Conservation (phyloP, 345 rosid genomes). For the Pistacia vera region DNA sequence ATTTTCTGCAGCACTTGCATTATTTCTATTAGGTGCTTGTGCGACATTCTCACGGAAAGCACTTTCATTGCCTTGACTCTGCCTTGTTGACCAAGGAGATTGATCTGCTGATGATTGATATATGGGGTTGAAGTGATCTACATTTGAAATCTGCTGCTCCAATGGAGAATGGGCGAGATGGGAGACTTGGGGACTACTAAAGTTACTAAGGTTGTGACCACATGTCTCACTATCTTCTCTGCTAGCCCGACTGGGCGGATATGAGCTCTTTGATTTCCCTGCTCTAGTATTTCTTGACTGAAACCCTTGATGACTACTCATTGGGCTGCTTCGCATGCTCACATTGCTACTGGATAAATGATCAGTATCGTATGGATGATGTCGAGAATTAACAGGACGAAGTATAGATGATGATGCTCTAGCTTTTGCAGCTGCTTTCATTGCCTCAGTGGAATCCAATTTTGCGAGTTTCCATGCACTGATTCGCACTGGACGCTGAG, state of each 20-base stretch:
- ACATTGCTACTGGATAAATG: conserved; percentile 62
- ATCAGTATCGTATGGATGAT: conserved; percentile 56
- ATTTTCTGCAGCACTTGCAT: conserved; percentile 36
- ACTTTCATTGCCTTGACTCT: conserved; percentile 36
- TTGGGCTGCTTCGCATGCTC: conserved; percentile 80
- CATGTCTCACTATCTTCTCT: conserved; percentile 61
- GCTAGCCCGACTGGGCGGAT: conserved; percentile 63
- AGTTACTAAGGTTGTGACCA: conserved; percentile 53
- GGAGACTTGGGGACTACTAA: conserved; percentile 60
- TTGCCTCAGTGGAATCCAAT: conserved; percentile 77
- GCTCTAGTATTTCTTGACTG: conserved; percentile 32
- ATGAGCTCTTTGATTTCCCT: conserved; percentile 45
- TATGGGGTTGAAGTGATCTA: conserved; percentile 78
- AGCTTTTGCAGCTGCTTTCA: conserved; percentile 86
- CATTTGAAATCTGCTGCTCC: conserved; percentile 44
- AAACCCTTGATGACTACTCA: conserved; percentile 54
- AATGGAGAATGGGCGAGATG: conserved; percentile 42
- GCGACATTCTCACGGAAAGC: conserved; percentile 26
- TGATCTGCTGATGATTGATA: conserved; percentile 61
- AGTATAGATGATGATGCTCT: conserved; percentile 91
- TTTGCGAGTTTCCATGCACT: conserved; percentile 95
- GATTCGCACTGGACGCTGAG: conserved; percentile 79
- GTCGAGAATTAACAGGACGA: conserved; percentile 60
- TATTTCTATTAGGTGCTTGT: conserved; percentile 40
- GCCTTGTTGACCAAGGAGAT: conserved; percentile 52